Base-by-base conservation (phyloP, 148 eudicot species). In the Drosera capensis region DNA sequence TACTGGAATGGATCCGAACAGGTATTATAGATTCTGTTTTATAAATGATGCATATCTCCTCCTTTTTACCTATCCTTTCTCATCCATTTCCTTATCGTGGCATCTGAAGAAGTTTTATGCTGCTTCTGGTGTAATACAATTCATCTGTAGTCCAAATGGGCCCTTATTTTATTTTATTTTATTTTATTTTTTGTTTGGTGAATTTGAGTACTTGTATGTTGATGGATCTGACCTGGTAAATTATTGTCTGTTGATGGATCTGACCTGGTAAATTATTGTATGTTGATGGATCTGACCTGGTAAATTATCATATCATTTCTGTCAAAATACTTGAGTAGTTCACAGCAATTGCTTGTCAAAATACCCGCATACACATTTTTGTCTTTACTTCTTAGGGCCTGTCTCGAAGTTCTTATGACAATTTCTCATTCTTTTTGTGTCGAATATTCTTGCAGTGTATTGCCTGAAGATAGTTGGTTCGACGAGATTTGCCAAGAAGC, bases 391-490 rank as follows among this genome's bases (percentile, higher is more conserved):
- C n/a, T n/a, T n/a, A n/a, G n/a, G n/a, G n/a, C n/a, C n/a, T n/a
- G n/a, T n/a, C n/a, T n/a, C n/a, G n/a, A n/a, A n/a, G n/a, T n/a
- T n/a, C n/a, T n/a, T n/a, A n/a, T 20, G 1, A 5, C 11, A 3
- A 9, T 34, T 11, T 11, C 6, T 9, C 4, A 28, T 28, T 28
- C 31, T 11, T 13, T 4, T 13, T 34, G 11, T 34, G n/a, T 4
- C n/a, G 5, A 34, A 34, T n/a, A 12, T 19, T 11, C 25, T 46
- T 50, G 45, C 84, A 79, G 84, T 41, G 70, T 64, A 31, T 75
- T 84, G 40, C 94, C 84, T 1, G 90, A 85, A 55, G 94, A 87
- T 49, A 77, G 67, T 39, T 87, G 88, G 88, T 87, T 87, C 55
- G 67, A 52, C 26, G 87, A 79, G 11, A 55, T 79, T 30, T 82